phyloP scores from a whole-genome alignment of 345 rosid species.

The Linum trigynum region DNA sequence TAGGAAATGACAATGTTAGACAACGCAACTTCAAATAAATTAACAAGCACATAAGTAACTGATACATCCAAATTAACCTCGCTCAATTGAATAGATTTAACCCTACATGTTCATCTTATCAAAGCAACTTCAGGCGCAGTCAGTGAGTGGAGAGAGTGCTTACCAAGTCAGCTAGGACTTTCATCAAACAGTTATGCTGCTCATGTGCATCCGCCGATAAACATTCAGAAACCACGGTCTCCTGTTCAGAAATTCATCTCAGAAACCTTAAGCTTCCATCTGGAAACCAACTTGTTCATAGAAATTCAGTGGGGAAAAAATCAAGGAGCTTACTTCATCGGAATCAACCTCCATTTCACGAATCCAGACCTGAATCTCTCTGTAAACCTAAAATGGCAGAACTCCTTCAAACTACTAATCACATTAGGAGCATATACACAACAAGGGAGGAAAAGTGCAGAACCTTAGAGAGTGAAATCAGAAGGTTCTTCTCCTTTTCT shows the following conservation, averaged over 20 bases:
- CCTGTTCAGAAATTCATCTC: conserved; percentile 18
- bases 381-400: conserved; percentile 25
- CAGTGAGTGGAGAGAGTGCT: background rate
- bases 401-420: background rate
- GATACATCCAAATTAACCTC: too few relatives aligned
- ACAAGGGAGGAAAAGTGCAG: background rate
- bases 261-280: background rate
- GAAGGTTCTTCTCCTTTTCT: conserved; percentile 39
- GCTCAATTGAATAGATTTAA: too few relatives aligned
- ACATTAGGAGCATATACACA: background rate
- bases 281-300: background rate
- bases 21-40: background rate
- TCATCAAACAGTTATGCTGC: conserved; percentile 20
- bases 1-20: background rate
- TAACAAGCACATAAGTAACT: background rate
- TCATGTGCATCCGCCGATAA: conserved; percentile 8
- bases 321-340: conserved; percentile 6
- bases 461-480: conserved; percentile 54
- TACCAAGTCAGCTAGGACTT: conserved; percentile 46
- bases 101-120: too few relatives aligned
- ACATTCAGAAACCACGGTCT: conserved; percentile 1
- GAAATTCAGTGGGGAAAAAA: too few relatives aligned
- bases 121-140: too few relatives aligned
- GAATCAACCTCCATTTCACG: conserved; percentile 21
- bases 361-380: conserved; percentile 40